Conservation (phyloP, 192 early-diverging fungal species). For the Mortierella antarctica region DNA sequence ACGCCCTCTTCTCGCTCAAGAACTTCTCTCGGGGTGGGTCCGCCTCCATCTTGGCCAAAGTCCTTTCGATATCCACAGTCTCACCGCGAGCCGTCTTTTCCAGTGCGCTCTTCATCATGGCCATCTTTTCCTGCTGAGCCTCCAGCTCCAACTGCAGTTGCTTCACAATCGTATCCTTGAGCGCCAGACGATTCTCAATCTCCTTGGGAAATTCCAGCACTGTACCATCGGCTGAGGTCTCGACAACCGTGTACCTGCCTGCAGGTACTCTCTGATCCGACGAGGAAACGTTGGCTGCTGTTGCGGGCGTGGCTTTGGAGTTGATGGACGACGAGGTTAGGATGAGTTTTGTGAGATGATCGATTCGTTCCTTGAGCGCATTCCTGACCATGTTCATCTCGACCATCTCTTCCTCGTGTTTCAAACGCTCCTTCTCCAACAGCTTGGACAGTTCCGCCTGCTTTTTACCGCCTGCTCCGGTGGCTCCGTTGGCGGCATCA, state of each 20-base stretch:
- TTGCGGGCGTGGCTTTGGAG: slow-evolving; percentile 34
- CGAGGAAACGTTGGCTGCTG: background rate
- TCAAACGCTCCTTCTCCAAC: slow-evolving; percentile 39
- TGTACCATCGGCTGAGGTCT: slow-evolving; percentile 29
- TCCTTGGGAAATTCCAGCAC: slow-evolving; percentile 29
- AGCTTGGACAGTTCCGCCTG: slow-evolving; percentile 36
- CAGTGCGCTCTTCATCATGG: slow-evolving; percentile 41
- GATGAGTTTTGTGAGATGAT: slow-evolving; percentile 87
- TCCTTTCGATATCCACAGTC: slow-evolving; percentile 41
- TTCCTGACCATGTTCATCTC: slow-evolving; percentile 70
- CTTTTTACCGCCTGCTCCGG: slow-evolving; percentile 31
- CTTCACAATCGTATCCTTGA: slow-evolving; percentile 45
- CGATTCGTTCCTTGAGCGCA: slow-evolving; percentile 85
- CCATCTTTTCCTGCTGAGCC: slow-evolving; percentile 55
- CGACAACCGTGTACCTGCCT: slow-evolving; percentile 19
- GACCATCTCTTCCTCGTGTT: slow-evolving; percentile 66
- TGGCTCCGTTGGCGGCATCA: slow-evolving; percentile 38
- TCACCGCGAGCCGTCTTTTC: slow-evolving; percentile 34
- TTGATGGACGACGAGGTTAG: slow-evolving; percentile 75
- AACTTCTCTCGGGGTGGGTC: slow-evolving; percentile 38
- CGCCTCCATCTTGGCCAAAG: slow-evolving; percentile 47
- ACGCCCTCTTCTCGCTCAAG: slow-evolving; percentile 41
- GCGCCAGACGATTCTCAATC: slow-evolving; percentile 22
- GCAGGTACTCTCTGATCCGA: background rate
- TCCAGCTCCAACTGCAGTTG: slow-evolving; percentile 37